Conservation (phyloP, 2,329 filamentous ascomycete genomes). For the Penicillium sp. region DNA sequence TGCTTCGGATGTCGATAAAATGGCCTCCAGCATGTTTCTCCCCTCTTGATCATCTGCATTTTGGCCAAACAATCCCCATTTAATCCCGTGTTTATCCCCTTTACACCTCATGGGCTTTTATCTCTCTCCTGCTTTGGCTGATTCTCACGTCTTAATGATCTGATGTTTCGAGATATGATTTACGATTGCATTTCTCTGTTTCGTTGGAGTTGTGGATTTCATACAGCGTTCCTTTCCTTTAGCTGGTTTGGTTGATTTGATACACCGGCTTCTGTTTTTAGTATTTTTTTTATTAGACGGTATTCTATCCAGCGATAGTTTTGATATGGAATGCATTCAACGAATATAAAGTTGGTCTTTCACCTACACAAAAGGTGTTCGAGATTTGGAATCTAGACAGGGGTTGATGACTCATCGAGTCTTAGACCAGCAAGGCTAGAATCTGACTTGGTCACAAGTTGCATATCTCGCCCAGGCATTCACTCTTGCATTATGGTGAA, state of each 20-base stretch:
- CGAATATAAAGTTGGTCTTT: neutral
- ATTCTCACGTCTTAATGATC: neutral
- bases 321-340: neutral
- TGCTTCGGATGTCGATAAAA: conserved; percentile 20
- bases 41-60: neutral
- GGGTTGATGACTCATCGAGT: neutral
- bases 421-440: neutral
- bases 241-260: neutral
- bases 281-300: neutral
- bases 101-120: neutral
- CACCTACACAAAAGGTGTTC: neutral
- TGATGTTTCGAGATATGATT: neutral
- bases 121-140: neutral
- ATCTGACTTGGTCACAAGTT: neutral
- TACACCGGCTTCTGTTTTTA: neutral
- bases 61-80: neutral
- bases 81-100: neutral
- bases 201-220: neutral
- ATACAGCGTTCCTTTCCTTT: neutral
- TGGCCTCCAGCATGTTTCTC: conserved; percentile 17
- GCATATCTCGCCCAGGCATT: neutral
- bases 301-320: neutral
- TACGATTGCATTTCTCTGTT: neutral
- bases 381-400: neutral
- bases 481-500: neutral